Base-by-base conservation (phyloP, 257 asterid species). In the Penstemon davidsonii region DNA sequence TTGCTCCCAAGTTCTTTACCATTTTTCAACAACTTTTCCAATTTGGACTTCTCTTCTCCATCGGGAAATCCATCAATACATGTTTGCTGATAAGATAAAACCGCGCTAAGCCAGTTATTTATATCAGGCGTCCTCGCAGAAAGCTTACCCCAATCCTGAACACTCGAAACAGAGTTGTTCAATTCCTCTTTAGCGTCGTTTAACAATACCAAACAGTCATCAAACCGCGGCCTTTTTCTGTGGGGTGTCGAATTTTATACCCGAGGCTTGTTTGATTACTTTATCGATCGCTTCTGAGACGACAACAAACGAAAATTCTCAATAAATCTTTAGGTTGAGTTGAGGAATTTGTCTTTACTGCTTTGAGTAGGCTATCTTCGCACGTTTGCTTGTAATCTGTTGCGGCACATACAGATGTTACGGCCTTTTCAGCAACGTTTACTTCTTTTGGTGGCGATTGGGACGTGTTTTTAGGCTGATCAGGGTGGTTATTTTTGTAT, bases 71-170 rank as follows among this genome's bases (percentile, higher is more conserved):
- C 96, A 25, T 93, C 99, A 3, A 87, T 58, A 68, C 99, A 93
- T 4, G 93, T 83, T 46, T 89, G 84, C 67, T 93, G 96, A 67
- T 85, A 90, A 7, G 96, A 82, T 66, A 93, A 53, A 0, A 87
- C 99, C 0, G 99, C 97, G 66, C 96, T 93, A 61, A 93, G 50
- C 92, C 87, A 85, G 45, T 90, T 93, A 70, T 85, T 82, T 0
- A 93, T 12, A 38, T 93, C 99, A 1, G 79, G 78, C 1, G 75
- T 68, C 5, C 38, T 15, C 0, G 81, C 7, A 0, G 84, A n/a
- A 0, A 75, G 5, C 18, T 60, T 68, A 2, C 10, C 55, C 7
- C 77, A 2, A 4, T 73, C 82, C 9, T 74, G 64, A 5, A 88
- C 38, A 10, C 68, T 68, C 33, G 81, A 59, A 38, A 80, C 69